Percentiles rank a stretch among this genome's conserved stretches.
Conservation (phyloP, 306 rosid species). For the Trifolium fragiferum region DNA sequence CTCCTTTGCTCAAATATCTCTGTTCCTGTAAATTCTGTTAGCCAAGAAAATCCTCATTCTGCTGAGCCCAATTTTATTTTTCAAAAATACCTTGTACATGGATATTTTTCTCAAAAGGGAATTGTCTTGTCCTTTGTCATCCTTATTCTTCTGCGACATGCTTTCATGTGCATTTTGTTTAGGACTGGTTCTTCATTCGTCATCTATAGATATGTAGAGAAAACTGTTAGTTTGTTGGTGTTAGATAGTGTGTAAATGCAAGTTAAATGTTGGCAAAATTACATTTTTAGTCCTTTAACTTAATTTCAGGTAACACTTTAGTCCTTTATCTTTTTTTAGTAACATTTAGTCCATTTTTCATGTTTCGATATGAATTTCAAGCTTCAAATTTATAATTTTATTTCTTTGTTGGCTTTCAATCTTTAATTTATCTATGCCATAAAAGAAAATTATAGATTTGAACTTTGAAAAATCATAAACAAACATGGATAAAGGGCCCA, state of each 20-base stretch:
- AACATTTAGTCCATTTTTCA: too few relatives aligned
- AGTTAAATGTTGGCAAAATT: conserved; percentile 34
- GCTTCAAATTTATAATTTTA: too few relatives aligned
- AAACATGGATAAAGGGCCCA: too few relatives aligned
- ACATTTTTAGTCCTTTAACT: too few relatives aligned
- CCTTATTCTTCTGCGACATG: background rate
- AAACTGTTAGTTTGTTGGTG: conserved; percentile 24
- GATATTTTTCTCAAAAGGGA: conserved; percentile 7
- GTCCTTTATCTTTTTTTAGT: too few relatives aligned
- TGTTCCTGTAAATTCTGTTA: background rate
- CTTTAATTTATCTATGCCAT: too few relatives aligned
- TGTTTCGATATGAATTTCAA: too few relatives aligned
- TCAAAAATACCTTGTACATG: conserved; percentile 19
- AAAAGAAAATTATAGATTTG: too few relatives aligned
- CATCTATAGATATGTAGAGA: conserved; percentile 18
- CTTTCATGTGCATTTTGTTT: conserved; percentile 18
- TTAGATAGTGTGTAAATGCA: conserved; percentile 16
- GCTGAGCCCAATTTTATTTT: conserved; percentile 13
- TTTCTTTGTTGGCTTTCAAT: too few relatives aligned
- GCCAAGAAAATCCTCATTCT: conserved; percentile 15
- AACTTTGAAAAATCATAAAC: too few relatives aligned
- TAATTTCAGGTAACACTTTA: too few relatives aligned
- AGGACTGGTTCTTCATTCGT: conserved; percentile 1
- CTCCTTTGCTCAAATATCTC: conserved; percentile 28
- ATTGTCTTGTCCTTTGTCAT: background rate